Evolutionary conservation across 805 yeast genomes (phyloP), one percentile per base, ranked within the genome.

Genomic region (Kazachstania kunashirensis): DNA sequence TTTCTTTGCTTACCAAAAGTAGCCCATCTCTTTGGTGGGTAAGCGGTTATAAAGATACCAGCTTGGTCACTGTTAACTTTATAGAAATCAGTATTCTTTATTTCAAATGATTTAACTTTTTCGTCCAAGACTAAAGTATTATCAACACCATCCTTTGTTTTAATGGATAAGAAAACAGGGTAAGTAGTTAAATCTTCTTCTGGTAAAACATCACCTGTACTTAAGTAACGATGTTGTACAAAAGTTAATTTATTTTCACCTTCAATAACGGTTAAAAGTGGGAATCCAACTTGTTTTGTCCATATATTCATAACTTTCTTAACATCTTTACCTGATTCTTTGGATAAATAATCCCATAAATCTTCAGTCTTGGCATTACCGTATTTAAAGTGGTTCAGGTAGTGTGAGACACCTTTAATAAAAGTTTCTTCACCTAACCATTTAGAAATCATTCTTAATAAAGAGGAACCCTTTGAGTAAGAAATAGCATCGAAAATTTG

Each of bases 401-500:
- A 84, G 37, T 63, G 53, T 24, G 84, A 73, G 31, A 84, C 85
- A 42, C 94, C 94, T 47, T 70, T 69, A 44, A 84, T 65, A 55
- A 84, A 84, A 5, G 63, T 57, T 11, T 77, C 84, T 43, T 68
- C 74, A 29, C 92, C 88, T 41, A 84, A 62, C 54, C 73, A 72
- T 46, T 71, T 73, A 25, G 88, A 74, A 39, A 83, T 66, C 94
- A 84, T 84, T 52, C 77, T 68, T 40, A 84, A 75, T 20, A 80
- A 67, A 18, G 88, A 78, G 6, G 86, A 82, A 39, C 94, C 94
- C 62, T 84, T 84, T 45, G 77, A 62, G 58, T 84, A 84, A 4
- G 92, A 82, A 39, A 84, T 84, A 24, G 77, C 76, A 52, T 84
- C 95, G 55, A 84, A 84, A 14, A 82, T 76, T 62, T 84, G 88